A percentile compares a stretch with the other conserved stretches of the same genome.
These are phyloP conservation scores for Talaromyces marneffei DNA, from an alignment of 2,329 filamentous ascomycete genomes.

Conservation along the genomic window DNA sequence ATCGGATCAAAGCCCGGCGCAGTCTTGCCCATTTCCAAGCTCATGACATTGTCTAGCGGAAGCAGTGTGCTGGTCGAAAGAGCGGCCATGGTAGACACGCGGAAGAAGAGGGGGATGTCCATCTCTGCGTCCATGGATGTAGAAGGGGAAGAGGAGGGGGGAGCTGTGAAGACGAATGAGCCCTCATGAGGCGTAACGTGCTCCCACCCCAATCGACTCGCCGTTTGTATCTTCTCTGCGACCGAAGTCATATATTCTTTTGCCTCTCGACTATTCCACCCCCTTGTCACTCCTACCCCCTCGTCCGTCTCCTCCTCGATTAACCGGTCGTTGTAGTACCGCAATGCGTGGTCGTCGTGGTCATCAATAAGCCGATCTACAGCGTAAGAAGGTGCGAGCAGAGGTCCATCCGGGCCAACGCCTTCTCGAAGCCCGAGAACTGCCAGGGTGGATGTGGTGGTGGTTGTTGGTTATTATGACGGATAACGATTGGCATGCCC, in stretches of 20 bases:
- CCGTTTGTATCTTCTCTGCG: neutral
- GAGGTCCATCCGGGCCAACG: slow-evolving; percentile 6
- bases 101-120: slow-evolving; percentile 13
- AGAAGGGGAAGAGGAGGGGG: neutral
- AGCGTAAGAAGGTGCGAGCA: neutral
- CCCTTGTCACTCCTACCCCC: neutral
- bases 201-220: neutral
- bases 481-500: neutral
- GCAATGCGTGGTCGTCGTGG: neutral
- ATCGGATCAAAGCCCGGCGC: slow-evolving; percentile 9
- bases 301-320: neutral
- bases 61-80: slow-evolving; percentile 9
- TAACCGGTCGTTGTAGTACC: neutral
- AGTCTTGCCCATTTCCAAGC: neutral
- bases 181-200: slow-evolving; percentile 5
- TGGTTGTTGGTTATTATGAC: neutral
- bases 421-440: neutral
- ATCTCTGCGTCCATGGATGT: slow-evolving; percentile 11
- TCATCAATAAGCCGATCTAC: slow-evolving; percentile 1
- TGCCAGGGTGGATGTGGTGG: neutral
- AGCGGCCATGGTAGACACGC: slow-evolving; percentile 14
- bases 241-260: slow-evolving; percentile 2
- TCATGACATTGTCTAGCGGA: slow-evolving; percentile 10
- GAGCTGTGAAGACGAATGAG: neutral
- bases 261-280: neutral